These are phyloP conservation scores for Paracamarosporium sp. DNA, from an alignment of 2,329 filamentous ascomycete genomes.

Conservation along the genomic window DNA sequence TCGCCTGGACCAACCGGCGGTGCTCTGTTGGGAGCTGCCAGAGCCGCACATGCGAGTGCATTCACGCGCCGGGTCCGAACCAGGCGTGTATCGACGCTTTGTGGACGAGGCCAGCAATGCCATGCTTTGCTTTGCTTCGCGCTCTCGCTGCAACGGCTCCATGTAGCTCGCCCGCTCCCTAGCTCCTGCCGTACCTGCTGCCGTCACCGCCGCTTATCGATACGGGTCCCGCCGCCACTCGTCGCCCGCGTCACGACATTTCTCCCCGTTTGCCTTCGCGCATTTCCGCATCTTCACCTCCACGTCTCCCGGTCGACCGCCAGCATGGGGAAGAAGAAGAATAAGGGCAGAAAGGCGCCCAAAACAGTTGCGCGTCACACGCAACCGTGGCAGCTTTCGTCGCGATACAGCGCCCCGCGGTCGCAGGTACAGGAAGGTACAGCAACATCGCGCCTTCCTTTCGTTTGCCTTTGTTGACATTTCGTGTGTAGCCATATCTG, in stretches of 20 bases:
- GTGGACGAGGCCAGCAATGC: not conserved
- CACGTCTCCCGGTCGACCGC: not conserved
- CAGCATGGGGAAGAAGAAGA: constrained; percentile 37
- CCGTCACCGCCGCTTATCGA: not conserved
- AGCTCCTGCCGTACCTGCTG: not conserved
- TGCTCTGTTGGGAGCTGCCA: not conserved
- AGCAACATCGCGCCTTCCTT: constrained; percentile 17
- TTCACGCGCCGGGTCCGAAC: not conserved
- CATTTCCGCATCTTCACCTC: not conserved
- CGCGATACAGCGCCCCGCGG: constrained; percentile 15
- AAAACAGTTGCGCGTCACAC: constrained; percentile 21
- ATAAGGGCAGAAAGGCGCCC: constrained; percentile 30
- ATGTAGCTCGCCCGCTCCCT: not conserved
- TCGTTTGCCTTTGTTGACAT: constrained; percentile 24
- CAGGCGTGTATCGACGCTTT: not conserved
- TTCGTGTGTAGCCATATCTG: constrained; percentile 15
- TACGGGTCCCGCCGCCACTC: not conserved
- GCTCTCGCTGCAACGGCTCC: not conserved
- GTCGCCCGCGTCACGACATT: not conserved
- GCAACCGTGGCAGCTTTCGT: constrained; percentile 12
- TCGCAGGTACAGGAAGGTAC: constrained; percentile 24
- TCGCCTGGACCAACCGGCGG: too few relatives aligned
- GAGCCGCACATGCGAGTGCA: not conserved
- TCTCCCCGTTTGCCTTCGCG: constrained; percentile 6
- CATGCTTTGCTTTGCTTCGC: too few relatives aligned